phyloP scores from a whole-genome alignment of 805 yeast species.

The Candida xyloterini region DNA sequence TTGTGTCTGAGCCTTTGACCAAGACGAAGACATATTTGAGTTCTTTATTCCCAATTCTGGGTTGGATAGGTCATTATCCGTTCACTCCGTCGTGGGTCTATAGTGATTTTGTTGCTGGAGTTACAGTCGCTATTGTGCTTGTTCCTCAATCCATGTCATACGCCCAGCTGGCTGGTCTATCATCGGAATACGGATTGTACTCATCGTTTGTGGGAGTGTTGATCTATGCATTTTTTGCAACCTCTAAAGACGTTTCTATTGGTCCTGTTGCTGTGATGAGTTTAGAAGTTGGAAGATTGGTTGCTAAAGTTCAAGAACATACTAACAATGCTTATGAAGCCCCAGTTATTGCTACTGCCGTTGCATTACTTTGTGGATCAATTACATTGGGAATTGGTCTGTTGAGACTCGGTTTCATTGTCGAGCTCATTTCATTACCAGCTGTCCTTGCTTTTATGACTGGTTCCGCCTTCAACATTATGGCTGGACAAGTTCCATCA shows the following conservation, averaged over 20 bases:
- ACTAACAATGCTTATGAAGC: conserved; percentile 41
- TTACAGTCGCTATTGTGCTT: conserved; percentile 88
- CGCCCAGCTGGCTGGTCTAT: conserved; percentile 79
- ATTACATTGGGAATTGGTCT: conserved; percentile 81
- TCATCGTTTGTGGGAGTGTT: conserved; percentile 91
- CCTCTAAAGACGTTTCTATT: conserved; percentile 91
- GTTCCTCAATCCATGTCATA: conserved; percentile 97
- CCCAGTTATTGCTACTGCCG: conserved; percentile 74
- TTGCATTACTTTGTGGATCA: conserved; percentile 81
- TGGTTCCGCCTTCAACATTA: conserved; percentile 85
- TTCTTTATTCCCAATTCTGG: conserved; percentile 72
- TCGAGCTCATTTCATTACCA: conserved; percentile 86
- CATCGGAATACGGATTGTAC: conserved; percentile 83
- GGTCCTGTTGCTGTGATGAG: conserved; percentile 99
- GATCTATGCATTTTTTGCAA: conserved; percentile 86
- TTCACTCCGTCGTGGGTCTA: conserved; percentile 59
- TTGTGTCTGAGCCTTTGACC: conserved; percentile 38
- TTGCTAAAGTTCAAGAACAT: conserved; percentile 56
- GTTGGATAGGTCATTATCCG: conserved; percentile 88
- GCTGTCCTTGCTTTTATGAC: conserved; percentile 94
- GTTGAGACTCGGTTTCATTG: conserved; percentile 78
- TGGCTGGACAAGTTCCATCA: conserved; percentile 82
- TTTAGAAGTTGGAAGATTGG: conserved; percentile 73
- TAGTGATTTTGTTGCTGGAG: conserved; percentile 85
- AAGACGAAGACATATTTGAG: conserved; percentile 45